Conservation (phyloP, 2,329 filamentous ascomycete genomes). For the Sporothrix luriei region DNA sequence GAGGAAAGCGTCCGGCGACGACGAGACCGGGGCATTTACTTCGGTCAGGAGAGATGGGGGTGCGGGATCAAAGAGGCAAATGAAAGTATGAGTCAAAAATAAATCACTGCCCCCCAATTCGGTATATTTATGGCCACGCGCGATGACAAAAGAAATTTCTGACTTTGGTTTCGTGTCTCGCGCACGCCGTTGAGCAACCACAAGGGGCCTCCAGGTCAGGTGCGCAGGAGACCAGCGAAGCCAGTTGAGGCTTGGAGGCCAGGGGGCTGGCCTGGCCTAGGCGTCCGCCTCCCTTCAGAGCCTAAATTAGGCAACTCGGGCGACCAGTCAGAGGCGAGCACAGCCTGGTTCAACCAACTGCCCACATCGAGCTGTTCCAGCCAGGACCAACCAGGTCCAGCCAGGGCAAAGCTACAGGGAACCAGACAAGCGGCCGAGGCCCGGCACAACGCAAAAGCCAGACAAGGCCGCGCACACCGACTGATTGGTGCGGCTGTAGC, state of each 20-base stretch:
- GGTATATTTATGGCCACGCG: neutral
- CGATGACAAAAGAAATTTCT: neutral
- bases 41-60: neutral
- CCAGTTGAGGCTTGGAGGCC: neutral
- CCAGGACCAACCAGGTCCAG: neutral
- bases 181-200: neutral
- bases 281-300: neutral
- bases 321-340: neutral
- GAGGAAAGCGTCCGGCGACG: neutral
- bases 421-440: neutral
- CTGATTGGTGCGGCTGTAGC: neutral
- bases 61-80: neutral
- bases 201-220: neutral
- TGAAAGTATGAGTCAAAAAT: neutral
- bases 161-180: neutral
- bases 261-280: neutral
- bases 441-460: neutral
- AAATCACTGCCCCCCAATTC: neutral
- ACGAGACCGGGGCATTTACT: neutral
- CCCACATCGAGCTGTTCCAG: neutral
- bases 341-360: neutral
- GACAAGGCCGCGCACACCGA: neutral
- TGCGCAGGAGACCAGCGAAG: neutral
- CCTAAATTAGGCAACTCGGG: slow-evolving; percentile 18
- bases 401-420: neutral